A percentile compares a stretch with the other conserved stretches of the same genome.
phyloP scores from a whole-genome alignment of 768 basidiomycete genomes.

The Phaffia tasmanica region DNA sequence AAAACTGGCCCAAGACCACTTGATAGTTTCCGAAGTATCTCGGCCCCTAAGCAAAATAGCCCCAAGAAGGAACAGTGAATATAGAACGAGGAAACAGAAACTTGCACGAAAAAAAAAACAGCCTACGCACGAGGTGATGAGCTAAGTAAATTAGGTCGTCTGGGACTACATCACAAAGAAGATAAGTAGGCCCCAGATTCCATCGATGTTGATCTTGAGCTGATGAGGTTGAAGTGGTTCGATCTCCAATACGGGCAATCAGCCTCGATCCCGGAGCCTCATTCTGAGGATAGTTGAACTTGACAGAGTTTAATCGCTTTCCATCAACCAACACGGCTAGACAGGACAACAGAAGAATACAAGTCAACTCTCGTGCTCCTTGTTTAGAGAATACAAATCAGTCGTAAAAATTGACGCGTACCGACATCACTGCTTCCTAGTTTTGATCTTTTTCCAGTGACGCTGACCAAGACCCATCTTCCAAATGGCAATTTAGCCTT shows the following conservation, averaged over 20 bases:
- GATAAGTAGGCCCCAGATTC: conserved; percentile 28
- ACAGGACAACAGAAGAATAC: conserved; percentile 35
- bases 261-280: neutral
- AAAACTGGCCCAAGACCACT: conserved; percentile 57
- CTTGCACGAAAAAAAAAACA: too few species aligned
- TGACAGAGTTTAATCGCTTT: conserved; percentile 8
- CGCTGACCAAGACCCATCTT: conserved; percentile 19
- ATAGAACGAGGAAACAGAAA: neutral
- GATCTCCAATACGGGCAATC: conserved; percentile 50
- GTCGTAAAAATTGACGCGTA: neutral
- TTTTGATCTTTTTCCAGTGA: conserved; percentile 8
- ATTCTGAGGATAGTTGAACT: conserved; percentile 13
- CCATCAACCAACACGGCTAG: conserved; percentile 46
- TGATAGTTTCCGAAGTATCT: conserved; percentile 67
- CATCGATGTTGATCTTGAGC: conserved; percentile 5
- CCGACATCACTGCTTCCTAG: conserved; percentile 6
- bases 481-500: neutral
- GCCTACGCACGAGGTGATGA: conserved; percentile 48
- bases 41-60: conserved; percentile 44
- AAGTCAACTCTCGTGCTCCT: neutral
- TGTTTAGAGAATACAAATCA: too few species aligned
- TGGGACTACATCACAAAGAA: conserved; percentile 27
- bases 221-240: conserved; percentile 53
- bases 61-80: neutral
- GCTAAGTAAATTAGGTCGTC: conserved; percentile 64